A percentile compares a stretch with the other conserved stretches of the same genome.
Conservation (phyloP, 2,329 filamentous ascomycete species). For the Dothistroma septosporum region DNA sequence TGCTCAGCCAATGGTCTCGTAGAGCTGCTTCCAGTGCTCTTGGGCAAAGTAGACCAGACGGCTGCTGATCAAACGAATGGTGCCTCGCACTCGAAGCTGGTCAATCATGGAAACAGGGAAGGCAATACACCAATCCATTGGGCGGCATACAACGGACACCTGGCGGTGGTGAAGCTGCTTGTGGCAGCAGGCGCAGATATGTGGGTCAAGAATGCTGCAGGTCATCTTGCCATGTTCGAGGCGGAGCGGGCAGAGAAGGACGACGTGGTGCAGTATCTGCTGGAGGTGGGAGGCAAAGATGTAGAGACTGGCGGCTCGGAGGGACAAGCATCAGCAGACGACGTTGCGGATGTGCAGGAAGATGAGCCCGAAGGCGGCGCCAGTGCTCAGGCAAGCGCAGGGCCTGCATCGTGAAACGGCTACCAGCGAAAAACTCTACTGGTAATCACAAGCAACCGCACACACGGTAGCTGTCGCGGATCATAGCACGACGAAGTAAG, state of each 20-base stretch:
- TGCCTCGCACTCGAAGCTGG: constrained; percentile 40
- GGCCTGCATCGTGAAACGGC: not conserved
- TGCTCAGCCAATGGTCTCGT: constrained; percentile 84
- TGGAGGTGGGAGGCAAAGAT: constrained; percentile 44
- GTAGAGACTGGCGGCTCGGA: constrained; percentile 24
- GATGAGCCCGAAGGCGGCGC: constrained; percentile 11
- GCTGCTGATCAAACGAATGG: not conserved
- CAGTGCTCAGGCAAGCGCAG: constrained; percentile 13
- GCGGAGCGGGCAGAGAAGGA: constrained; percentile 48
- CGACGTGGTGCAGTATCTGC: constrained; percentile 47
- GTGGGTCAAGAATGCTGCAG: constrained; percentile 72
- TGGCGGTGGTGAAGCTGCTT: constrained; percentile 73
- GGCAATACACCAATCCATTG: constrained; percentile 93
- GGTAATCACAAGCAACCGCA: no score
- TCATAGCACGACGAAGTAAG: no score
- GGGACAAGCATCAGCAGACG: constrained; percentile 19
- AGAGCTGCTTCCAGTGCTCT: constrained; percentile 26
- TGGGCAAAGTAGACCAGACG: constrained; percentile 11
- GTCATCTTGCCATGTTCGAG: constrained; percentile 60
- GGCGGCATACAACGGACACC: constrained; percentile 85
- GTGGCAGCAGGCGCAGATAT: constrained; percentile 73
- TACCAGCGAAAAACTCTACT: no score
- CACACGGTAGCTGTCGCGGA: no score
- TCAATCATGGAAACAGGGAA: constrained; percentile 69
- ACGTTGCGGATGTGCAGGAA: constrained; percentile 21